phyloP scores from a whole-genome alignment of 2,329 filamentous ascomycete species.

The Fusarium ramigenum region DNA sequence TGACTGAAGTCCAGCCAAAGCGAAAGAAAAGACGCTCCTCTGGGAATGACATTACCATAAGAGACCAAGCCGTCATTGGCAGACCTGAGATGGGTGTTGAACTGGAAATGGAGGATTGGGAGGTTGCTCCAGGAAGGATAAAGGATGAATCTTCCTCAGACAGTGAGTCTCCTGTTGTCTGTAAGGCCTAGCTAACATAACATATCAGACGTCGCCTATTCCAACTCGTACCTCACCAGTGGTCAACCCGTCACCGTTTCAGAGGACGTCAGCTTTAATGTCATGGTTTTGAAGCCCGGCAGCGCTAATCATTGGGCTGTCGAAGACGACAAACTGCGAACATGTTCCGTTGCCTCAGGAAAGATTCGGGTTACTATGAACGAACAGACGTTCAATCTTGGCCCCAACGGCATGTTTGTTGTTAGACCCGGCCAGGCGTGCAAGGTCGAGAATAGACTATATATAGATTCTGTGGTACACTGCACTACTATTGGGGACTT shows the following conservation, averaged over 20 bases:
- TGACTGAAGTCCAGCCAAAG: background rate
- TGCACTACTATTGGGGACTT: slow-evolving; percentile 48
- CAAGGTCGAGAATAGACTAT: slow-evolving; percentile 54
- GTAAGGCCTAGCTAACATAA: background rate
- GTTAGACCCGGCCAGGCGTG: slow-evolving; percentile 52
- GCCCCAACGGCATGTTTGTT: slow-evolving; percentile 56
- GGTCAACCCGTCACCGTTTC: slow-evolving; percentile 50
- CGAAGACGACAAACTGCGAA: slow-evolving; percentile 46
- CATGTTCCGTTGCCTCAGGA: slow-evolving; percentile 53
- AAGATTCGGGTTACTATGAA: slow-evolving; percentile 53
- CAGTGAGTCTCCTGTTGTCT: slow-evolving; percentile 46
- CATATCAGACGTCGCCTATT: slow-evolving; percentile 54
- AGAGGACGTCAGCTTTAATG: slow-evolving; percentile 52
- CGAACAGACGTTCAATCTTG: slow-evolving; percentile 52
- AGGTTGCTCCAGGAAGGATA: slow-evolving; percentile 56
- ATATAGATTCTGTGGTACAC: slow-evolving; percentile 56
- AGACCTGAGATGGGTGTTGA: slow-evolving; percentile 13
- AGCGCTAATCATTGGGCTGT: slow-evolving; percentile 45
- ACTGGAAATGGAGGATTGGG: slow-evolving; percentile 56
- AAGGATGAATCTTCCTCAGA: slow-evolving; percentile 42
- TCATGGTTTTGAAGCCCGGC: slow-evolving; percentile 53
- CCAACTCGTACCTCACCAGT: slow-evolving; percentile 53
- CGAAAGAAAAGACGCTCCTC: background rate
- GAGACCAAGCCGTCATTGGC: background rate
- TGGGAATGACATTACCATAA: background rate